Conservation (phyloP, 768 basidiomycete species). For the Pisolithus marmoratus region DNA sequence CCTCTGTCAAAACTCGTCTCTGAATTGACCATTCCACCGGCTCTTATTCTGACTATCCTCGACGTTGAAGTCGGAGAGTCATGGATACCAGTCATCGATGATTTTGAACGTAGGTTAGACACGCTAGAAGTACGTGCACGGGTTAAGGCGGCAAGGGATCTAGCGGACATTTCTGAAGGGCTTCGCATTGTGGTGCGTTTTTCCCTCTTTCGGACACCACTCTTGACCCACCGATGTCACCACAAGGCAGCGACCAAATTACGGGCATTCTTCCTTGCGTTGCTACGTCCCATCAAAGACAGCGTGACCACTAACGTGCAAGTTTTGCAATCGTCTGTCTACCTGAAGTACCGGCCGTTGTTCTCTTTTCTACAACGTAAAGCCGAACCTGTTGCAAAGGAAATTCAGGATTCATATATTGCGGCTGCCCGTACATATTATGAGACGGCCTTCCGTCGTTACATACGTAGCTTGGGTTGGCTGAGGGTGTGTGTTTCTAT, state of each 20-base stretch:
- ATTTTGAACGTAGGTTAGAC: conserved; percentile 72
- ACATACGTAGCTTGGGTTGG: conserved; percentile 72
- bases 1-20: conserved; percentile 77
- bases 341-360: conserved; percentile 77
- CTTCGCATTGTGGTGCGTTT: conserved; percentile 77
- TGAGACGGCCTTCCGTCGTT: conserved; percentile 92
- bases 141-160: conserved; percentile 81
- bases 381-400: conserved; percentile 73
- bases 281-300: conserved; percentile 76
- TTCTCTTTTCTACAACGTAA: conserved; percentile 84
- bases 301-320: conserved; percentile 92
- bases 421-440: conserved; percentile 84
- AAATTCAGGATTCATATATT: conserved; percentile 84
- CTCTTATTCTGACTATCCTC: conserved; percentile 67
- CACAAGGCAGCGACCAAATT: conserved; percentile 83
- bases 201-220: not conserved
- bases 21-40: conserved; percentile 79
- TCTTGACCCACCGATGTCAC: conserved; percentile 1
- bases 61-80: conserved; percentile 81
- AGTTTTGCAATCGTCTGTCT: conserved; percentile 80
- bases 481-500: conserved; percentile 52
- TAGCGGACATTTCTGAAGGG: conserved; percentile 80
- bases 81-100: conserved; percentile 81
- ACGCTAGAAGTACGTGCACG: conserved; percentile 66
- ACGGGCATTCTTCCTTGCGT: conserved; percentile 74